Base-by-base conservation (phyloP, 2,329 filamentous ascomycete genomes). In the Cercospora sp. region DNA sequence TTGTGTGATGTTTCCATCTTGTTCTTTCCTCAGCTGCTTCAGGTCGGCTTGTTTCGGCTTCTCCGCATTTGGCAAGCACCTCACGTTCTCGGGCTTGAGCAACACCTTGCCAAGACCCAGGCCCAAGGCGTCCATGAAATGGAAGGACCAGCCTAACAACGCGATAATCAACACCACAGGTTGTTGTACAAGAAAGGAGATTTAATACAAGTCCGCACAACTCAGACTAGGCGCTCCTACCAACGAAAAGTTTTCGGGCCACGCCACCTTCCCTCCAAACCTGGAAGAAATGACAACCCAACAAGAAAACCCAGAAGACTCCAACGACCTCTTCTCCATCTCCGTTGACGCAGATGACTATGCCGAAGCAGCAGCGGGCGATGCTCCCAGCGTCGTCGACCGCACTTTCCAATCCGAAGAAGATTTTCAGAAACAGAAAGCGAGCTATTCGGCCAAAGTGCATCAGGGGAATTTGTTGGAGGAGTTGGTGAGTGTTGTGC, bases 331-430 rank as follows among this genome's bases (percentile, higher is more conserved):
- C 9, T 71, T 78, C 65, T 74, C 73, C 58, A 76, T 79, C 34
- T 74, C 76, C 37, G 73, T 78, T 45, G 74, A 74, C 59, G 66
- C 73, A 53, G 76, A 79, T 34, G 70, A 77, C 65, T 77, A 79
- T 64, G 77, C 76, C 9, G 73, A 74, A 18, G 70, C 73, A 16
- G 75, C 77, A 34, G 73, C 76, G 3, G 71, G 59, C 24, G 76
- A 77, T 37, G 64, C 66, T 13, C 70, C 74, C 0, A 63, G 69
- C 7, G 72, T 73, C 5, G 61, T 64, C 5, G 69, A 75, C 8
- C 74, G 78, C 37, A 79, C 76, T 1, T 74, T 75, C 62, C 77
- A 78, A 67, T 77, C 74, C 66, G 75, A 77, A 66, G 72, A 72
- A 49, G 75, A 74, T 34, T 79, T 78, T 60, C 71, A 73, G 13